A percentile compares a stretch with the other conserved stretches of the same genome.
Conservation (phyloP, 2,329 filamentous ascomycete genomes). For the Akanthomyces uredinophilus region DNA sequence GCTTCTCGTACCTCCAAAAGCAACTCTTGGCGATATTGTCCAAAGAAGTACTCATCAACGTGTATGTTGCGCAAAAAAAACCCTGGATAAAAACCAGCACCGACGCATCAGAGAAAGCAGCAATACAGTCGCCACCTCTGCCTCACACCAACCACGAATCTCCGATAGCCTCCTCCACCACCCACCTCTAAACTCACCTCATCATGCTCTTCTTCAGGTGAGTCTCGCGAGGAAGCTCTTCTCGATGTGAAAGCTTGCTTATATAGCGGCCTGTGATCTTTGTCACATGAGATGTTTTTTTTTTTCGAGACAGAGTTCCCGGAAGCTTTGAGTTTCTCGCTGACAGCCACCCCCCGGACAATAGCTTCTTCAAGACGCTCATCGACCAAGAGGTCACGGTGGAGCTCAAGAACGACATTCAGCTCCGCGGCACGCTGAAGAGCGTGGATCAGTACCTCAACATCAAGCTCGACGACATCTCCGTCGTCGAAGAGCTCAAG, state of each 20-base stretch:
- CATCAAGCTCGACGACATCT: constrained; percentile 96
- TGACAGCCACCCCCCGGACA: background rate
- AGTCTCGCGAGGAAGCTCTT: background rate
- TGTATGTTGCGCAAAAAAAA: background rate
- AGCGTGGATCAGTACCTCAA: constrained; percentile 98
- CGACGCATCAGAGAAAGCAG: background rate
- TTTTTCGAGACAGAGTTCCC: background rate
- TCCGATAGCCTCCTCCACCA: background rate
- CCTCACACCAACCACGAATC: background rate
- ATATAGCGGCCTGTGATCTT: no score
- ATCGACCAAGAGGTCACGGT: constrained; percentile 97
- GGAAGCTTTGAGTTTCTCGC: background rate
- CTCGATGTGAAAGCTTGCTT: background rate
- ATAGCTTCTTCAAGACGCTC: constrained; percentile 96
- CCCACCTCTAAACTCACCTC: background rate
- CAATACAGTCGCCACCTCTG: background rate
- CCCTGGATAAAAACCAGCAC: background rate
- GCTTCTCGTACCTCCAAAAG: background rate
- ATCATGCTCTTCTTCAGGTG: constrained; percentile 45
- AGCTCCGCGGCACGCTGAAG: constrained; percentile 91
- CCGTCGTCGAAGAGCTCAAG: constrained; percentile 85
- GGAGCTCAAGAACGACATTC: constrained; percentile 99
- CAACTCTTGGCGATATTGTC: background rate
- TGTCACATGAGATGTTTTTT: no score
- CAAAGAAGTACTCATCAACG: background rate